These are phyloP conservation scores for Lobulomyces angularis DNA, from an alignment of 192 early-diverging fungal species.

Conservation along the genomic window DNA sequence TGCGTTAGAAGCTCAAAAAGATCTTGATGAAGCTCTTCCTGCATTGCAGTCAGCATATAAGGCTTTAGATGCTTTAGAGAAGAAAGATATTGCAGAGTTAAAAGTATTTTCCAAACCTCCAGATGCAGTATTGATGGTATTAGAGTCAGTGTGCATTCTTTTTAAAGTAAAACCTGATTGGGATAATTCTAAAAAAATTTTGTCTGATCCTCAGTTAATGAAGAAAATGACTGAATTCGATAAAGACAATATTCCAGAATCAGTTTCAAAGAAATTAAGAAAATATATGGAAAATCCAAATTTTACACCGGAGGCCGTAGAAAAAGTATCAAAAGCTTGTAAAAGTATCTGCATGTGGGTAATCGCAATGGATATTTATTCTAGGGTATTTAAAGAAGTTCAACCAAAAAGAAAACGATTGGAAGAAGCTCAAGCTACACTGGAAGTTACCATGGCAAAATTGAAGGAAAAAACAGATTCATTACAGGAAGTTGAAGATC, in stretches of 20 bases:
- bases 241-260: slow-evolving; percentile 46
- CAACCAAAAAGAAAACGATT: slow-evolving; percentile 35
- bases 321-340: slow-evolving; percentile 39
- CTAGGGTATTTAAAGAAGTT: slow-evolving; percentile 43
- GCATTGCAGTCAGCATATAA: slow-evolving; percentile 44
- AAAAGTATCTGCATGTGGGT: slow-evolving; percentile 55
- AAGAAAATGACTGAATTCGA: slow-evolving; percentile 47
- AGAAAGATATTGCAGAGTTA: slow-evolving; percentile 50
- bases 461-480: slow-evolving; percentile 44
- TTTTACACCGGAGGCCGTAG: slow-evolving; percentile 42
- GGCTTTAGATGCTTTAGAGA: slow-evolving; percentile 42
- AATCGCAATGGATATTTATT: slow-evolving; percentile 48
- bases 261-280: slow-evolving; percentile 36
- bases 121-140: slow-evolving; percentile 38
- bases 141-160: slow-evolving; percentile 47
- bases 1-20: slow-evolving; percentile 41
- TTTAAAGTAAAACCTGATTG: slow-evolving; percentile 52
- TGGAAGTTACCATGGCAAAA: slow-evolving; percentile 37
- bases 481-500: slow-evolving; percentile 39
- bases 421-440: slow-evolving; percentile 40
- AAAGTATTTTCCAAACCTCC: slow-evolving; percentile 50
- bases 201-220: slow-evolving; percentile 46
- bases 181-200: slow-evolving; percentile 44
- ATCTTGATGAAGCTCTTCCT: slow-evolving; percentile 45
- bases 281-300: slow-evolving; percentile 48